Base-by-base conservation (phyloP, 2,329 filamentous ascomycete species). In the Exophiala bonariae region DNA sequence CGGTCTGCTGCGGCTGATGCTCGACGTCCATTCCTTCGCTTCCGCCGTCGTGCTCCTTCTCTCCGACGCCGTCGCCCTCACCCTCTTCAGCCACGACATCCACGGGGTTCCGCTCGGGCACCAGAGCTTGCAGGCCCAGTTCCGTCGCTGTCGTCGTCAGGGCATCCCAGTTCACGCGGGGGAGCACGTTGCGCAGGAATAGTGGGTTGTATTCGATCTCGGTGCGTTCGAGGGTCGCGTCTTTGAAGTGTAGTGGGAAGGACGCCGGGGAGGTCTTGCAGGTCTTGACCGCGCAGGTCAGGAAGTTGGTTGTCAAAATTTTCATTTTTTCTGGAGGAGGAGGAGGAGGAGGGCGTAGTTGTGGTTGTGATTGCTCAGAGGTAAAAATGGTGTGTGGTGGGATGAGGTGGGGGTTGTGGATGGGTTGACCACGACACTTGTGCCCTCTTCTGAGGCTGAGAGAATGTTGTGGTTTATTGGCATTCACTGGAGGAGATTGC, bases 251-350 rank as follows among this genome's bases (percentile, higher is more conserved):
- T 13, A 99, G 79, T 2, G 93, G 93, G 64, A 95, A 97, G 18
- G 89, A 89, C 42, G 80, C 74, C 4, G 85, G 76, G 23, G 85
- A 84, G 47, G 83, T 80, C 73, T 95, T 96, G 85, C 93, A 99
- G 47, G 87, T 78, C 77, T 96, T 97, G 66, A 95, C 87, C 53
- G 93, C 92, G 77, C 93, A 99, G 62, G 89, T 93, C 57, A 97
- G 77, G 71, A 99, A 99, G 73, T 97, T 97, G 62, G 95, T 85
- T 52, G 90, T 96, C 42, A 97, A 82, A 54, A 97, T 77, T 71
- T 97, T 97, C 93, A 99, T 99, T 51, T 59, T 67, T 42, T 22
- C n/a, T 32, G 19, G n/a, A 11, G 19, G 35, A 18, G 3, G 19
- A 39, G 19, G n/a, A 19, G 8, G 22, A 37, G 30, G 30, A 30